Percentiles rank a stretch among this genome's conserved stretches.
phyloP scores from a whole-genome alignment of 768 basidiomycete genomes.

The Leucosporidium creatinivorum region DNA sequence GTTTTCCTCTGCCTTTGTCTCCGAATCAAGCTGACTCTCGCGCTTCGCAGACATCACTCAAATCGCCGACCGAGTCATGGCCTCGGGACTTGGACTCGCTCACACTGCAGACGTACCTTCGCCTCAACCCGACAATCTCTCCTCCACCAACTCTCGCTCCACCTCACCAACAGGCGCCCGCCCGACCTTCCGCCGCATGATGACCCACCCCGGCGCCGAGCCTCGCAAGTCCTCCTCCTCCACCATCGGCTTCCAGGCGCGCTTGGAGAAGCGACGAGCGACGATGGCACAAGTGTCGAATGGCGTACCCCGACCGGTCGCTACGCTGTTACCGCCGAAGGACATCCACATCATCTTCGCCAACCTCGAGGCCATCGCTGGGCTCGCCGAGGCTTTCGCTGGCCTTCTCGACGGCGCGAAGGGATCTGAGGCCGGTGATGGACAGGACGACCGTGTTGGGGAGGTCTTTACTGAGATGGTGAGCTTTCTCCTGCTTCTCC shows the following conservation, averaged over 20 bases:
- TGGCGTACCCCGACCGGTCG: not conserved
- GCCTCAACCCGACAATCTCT: not conserved
- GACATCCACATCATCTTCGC: constrained; percentile 34
- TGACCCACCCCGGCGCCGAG: not conserved
- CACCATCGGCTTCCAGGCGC: not conserved
- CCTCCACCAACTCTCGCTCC: not conserved
- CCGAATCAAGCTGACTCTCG: not conserved
- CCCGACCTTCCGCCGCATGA: not conserved
- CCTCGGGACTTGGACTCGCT: constrained; percentile 26
- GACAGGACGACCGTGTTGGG: constrained; percentile 25
- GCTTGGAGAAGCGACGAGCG: constrained; percentile 2
- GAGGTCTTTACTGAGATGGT: constrained; percentile 36
- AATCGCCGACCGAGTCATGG: constrained; percentile 32
- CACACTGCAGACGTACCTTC: not conserved
- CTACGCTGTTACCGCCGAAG: constrained; percentile 20
- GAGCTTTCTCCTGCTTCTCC: not conserved
- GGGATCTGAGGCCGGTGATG: not conserved
- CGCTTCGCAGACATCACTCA: constrained; percentile 13
- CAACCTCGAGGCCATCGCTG: constrained; percentile 36
- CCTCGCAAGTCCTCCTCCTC: not conserved
- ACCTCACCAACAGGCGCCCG: no score
- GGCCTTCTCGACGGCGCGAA: constrained; percentile 21
- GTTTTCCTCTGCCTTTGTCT: not conserved
- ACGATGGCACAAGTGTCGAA: no score
- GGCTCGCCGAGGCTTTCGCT: constrained; percentile 30